A percentile compares a stretch with the other conserved stretches of the same genome.
These are phyloP conservation scores for Clavispora santaluciae DNA, from an alignment of 805 yeast genomes.

Conservation along the genomic window DNA sequence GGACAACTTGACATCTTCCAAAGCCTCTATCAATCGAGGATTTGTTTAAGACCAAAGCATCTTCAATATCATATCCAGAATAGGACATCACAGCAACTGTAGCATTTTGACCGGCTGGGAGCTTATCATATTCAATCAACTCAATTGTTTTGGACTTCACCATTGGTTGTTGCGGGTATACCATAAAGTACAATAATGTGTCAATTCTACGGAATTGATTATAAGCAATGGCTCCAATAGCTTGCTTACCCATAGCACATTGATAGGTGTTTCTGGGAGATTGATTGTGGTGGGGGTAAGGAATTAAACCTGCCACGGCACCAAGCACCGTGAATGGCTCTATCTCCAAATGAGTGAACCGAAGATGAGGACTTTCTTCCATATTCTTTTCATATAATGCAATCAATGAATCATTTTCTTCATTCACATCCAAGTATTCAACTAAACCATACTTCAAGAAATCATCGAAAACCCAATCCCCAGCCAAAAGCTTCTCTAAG, in stretches of 20 bases:
- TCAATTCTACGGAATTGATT: constrained; percentile 95
- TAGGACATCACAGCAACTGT: constrained; percentile 99
- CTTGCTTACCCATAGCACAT: constrained; percentile 98
- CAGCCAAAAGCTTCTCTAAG: constrained; percentile 54
- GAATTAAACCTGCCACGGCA: constrained; percentile 89
- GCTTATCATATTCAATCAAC: constrained; percentile 87
- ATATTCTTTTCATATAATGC: constrained; percentile 73
- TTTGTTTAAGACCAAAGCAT: constrained; percentile 92
- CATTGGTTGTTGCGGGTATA: constrained; percentile 99
- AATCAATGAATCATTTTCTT: constrained; percentile 90
- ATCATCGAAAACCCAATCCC: constrained; percentile 85
- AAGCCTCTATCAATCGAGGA: constrained; percentile 93
- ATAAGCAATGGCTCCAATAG: constrained; percentile 98
- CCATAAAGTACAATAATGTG: constrained; percentile 88
- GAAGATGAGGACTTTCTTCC: constrained; percentile 40
- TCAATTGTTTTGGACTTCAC: constrained; percentile 97
- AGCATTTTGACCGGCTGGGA: constrained; percentile 99
- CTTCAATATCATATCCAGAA: constrained; percentile 98
- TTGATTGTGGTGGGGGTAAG: constrained; percentile 90
- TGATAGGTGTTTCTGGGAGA: constrained; percentile 91
- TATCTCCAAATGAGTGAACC: constrained; percentile 86
- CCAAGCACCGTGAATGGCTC: constrained; percentile 92
- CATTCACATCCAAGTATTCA: constrained; percentile 94
- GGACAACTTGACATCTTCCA: constrained; percentile 93
- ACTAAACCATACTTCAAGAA: constrained; percentile 82